phyloP scores from a whole-genome alignment of 371 early-diverging fungal species.

The Cokeromyces recurvatus region DNA sequence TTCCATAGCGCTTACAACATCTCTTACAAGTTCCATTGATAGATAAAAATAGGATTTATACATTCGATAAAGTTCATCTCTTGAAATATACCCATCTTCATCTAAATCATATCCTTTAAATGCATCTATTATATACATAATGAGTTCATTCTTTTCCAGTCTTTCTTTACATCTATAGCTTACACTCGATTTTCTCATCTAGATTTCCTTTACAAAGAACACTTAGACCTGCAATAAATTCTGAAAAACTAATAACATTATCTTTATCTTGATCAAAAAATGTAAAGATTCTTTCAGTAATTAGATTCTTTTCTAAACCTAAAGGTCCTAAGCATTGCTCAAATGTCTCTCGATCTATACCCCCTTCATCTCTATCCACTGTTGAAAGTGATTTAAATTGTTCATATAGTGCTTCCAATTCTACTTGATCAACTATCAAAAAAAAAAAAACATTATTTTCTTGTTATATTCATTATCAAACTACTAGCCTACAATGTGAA shows the following conservation, averaged over 20 bases:
- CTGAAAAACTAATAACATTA: slow-evolving; percentile 70
- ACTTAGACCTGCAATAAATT: slow-evolving; percentile 81
- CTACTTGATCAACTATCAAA: slow-evolving; percentile 72
- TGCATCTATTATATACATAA: slow-evolving; percentile 48
- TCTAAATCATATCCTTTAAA: slow-evolving; percentile 94
- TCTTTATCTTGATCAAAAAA: slow-evolving; percentile 88
- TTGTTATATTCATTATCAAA: too few species aligned
- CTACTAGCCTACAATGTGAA: slow-evolving; percentile 71
- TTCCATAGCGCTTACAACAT: slow-evolving; percentile 88
- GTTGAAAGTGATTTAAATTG: slow-evolving; percentile 83
- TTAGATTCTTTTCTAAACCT: slow-evolving; percentile 79
- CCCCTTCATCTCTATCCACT: slow-evolving; percentile 50
- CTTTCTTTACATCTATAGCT: neutral
- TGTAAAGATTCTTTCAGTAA: slow-evolving; percentile 82
- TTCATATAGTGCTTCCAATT: slow-evolving; percentile 81
- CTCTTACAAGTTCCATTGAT: slow-evolving; percentile 84
- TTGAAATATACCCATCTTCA: slow-evolving; percentile 80
- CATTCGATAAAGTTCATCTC: slow-evolving; percentile 82
- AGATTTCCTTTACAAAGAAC: slow-evolving; percentile 83
- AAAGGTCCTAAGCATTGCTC: slow-evolving; percentile 84
- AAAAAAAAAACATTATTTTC: neutral
- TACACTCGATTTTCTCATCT: slow-evolving; percentile 83
- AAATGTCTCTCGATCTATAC: slow-evolving; percentile 78
- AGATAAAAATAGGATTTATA: slow-evolving; percentile 89
- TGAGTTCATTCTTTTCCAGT: neutral